Conservation (phyloP, 495 filamentous ascomycete genomes). For the Neurospora sp. region DNA sequence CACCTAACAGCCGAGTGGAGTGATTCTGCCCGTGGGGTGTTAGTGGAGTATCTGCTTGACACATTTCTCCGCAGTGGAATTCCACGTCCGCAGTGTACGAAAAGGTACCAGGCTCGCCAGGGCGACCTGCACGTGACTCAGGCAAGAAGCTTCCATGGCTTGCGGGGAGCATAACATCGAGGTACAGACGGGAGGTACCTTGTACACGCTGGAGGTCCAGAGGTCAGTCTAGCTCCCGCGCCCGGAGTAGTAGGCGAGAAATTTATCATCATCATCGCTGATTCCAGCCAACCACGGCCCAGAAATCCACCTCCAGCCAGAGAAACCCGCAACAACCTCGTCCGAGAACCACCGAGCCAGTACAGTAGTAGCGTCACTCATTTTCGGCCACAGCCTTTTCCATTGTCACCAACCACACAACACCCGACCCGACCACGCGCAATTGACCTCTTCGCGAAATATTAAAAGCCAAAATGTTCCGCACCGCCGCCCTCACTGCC, state of each 20-base stretch:
- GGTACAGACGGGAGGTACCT: not conserved
- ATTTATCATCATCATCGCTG: slow-evolving; percentile 30
- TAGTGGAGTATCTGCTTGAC: not conserved
- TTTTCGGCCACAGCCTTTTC: not conserved
- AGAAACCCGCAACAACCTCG: slow-evolving; percentile 7
- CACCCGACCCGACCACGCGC: not conserved
- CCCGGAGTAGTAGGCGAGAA: slow-evolving; percentile 21
- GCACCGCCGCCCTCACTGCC: slow-evolving; percentile 60
- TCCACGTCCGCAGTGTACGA: not conserved
- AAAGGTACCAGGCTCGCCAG: not conserved
- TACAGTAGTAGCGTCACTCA: not conserved
- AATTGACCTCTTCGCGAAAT: not conserved
- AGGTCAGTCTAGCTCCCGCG: not conserved
- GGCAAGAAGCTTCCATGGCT: not conserved
- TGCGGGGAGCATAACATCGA: not conserved
- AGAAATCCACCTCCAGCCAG: slow-evolving; percentile 4
- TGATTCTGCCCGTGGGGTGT: not conserved
- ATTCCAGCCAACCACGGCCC: slow-evolving; percentile 5
- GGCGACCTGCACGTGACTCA: not conserved
- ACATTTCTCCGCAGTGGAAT: not conserved
- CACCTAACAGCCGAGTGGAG: not conserved
- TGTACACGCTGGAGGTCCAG: not conserved
- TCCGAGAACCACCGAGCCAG: slow-evolving; percentile 1
- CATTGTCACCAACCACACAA: not conserved
- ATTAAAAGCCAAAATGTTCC: slow-evolving; percentile 56